Conservation (phyloP, 768 basidiomycete genomes). For the Saitozyma podzolica region DNA sequence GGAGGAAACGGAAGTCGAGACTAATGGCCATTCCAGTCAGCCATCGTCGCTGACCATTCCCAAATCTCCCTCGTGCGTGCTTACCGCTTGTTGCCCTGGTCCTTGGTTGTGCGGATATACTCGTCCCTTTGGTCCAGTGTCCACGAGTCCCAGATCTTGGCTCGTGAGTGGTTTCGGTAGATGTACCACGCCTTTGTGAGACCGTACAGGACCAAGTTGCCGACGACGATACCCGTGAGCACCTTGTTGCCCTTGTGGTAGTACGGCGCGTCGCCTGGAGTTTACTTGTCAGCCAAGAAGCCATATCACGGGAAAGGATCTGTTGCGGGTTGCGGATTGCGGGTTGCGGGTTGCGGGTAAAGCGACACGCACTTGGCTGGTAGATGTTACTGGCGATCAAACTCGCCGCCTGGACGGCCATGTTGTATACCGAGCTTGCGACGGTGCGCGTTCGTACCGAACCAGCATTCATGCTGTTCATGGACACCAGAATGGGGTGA, state of each 20-base stretch:
- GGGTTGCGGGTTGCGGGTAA: not conserved
- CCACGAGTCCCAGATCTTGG: constrained; percentile 60
- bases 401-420: constrained; percentile 62
- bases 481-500: constrained; percentile 36
- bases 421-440: constrained; percentile 61
- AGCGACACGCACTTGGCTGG: constrained; percentile 42
- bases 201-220: constrained; percentile 62
- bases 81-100: constrained; percentile 52
- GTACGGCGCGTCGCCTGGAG: constrained; percentile 39
- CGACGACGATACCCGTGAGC: constrained; percentile 60
- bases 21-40: not conserved
- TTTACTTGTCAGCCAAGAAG: too few relatives aligned
- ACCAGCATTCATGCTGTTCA: constrained; percentile 57
- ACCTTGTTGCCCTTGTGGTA: constrained; percentile 64
- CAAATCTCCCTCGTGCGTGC: not conserved
- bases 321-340: not conserved
- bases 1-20: constrained; percentile 18
- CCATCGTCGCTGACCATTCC: not conserved
- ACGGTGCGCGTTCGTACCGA: constrained; percentile 62
- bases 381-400: constrained; percentile 59
- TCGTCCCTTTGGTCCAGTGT: constrained; percentile 59
- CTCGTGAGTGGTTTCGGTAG: constrained; percentile 58
- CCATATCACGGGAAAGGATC: too few relatives aligned
- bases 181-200: constrained; percentile 63
- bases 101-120: constrained; percentile 65